Evolutionary conservation across 345 rosid genomes (phyloP).

Genomic region (Euphorbia tirucalli): DNA sequence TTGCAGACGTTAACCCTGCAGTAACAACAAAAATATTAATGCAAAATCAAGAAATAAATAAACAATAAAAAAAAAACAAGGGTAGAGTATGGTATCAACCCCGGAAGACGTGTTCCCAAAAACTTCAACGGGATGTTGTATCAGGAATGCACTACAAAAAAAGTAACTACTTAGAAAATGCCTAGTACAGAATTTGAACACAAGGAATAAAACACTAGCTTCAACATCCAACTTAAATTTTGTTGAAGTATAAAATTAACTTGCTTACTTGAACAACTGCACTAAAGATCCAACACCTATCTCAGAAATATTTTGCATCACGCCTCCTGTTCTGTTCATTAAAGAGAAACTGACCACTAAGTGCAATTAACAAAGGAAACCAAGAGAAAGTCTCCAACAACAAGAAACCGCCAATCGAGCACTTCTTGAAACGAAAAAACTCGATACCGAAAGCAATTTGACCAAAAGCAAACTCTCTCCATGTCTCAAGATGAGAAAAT

Average conservation of each 20-base stretch:
- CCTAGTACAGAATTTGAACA: neutral
- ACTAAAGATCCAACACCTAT: constrained; percentile 52
- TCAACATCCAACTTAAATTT: neutral
- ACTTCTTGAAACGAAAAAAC: constrained; percentile 73
- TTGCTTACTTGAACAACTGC: constrained; percentile 43
- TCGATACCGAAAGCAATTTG: constrained; percentile 58
- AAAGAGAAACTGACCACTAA: constrained; percentile 46
- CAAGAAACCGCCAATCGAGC: constrained; percentile 84
- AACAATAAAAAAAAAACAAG: neutral
- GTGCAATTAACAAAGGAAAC: constrained; percentile 89
- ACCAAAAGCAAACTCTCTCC: constrained; percentile 61
- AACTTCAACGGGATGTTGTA: constrained; percentile 30
- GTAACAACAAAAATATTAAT: constrained; percentile 12
- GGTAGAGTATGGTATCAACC: constrained; percentile 3
- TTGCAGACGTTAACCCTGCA: constrained; percentile 63
- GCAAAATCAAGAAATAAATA: neutral
- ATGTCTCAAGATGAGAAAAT: constrained; percentile 47
- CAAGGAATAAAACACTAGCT: constrained; percentile 12
- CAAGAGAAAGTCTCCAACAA: constrained; percentile 62
- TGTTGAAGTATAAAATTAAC: neutral
- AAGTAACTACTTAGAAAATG: constrained; percentile 20
- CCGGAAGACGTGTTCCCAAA: constrained; percentile 28
- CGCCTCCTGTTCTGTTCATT: constrained; percentile 45
- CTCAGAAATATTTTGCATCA: constrained; percentile 56
- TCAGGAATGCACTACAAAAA: constrained; percentile 36